Conservation (phyloP, 2,329 filamentous ascomycete genomes). For the Colletotrichum shisoi region DNA sequence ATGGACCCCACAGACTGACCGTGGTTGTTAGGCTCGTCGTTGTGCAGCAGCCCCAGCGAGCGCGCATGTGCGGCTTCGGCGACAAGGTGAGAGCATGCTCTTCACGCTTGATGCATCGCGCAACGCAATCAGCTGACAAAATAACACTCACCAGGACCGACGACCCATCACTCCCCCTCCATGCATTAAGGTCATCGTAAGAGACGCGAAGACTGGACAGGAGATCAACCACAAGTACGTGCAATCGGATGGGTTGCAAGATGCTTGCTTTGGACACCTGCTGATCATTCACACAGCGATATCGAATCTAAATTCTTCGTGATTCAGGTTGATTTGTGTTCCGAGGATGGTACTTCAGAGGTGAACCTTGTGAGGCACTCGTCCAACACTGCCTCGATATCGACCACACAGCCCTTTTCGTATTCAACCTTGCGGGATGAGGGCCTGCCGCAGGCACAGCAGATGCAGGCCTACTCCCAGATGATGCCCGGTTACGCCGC, state of each 20-base stretch:
- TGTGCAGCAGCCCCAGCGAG: slow-evolving; percentile 88
- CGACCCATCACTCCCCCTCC: slow-evolving; percentile 95
- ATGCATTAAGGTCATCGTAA: slow-evolving; percentile 84
- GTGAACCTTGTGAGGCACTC: slow-evolving; percentile 72
- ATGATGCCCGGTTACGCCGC: slow-evolving; percentile 27
- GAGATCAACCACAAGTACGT: slow-evolving; percentile 85
- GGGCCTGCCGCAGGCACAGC: slow-evolving; percentile 19
- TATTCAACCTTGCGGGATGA: slow-evolving; percentile 60
- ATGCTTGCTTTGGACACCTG: background rate
- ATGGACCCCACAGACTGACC: background rate
- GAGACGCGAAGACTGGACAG: slow-evolving; percentile 75
- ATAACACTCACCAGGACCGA: slow-evolving; percentile 70
- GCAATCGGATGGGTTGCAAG: background rate
- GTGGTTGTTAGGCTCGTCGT: slow-evolving; percentile 69
- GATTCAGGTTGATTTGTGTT: slow-evolving; percentile 73
- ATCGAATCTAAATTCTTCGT: slow-evolving; percentile 63
- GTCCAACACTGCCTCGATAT: slow-evolving; percentile 77
- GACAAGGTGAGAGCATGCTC: slow-evolving; percentile 73
- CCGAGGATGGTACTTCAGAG: slow-evolving; percentile 69
- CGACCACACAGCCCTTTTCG: slow-evolving; percentile 78
- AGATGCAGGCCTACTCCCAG: slow-evolving; percentile 42
- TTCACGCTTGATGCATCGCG: background rate
- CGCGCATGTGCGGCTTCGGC: slow-evolving; percentile 98
- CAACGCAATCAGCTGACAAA: slow-evolving; percentile 29
- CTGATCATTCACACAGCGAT: slow-evolving; percentile 59